These are phyloP conservation scores for Kwoniella shivajii DNA, from an alignment of 1,284 basidiomycete genomes.

Conservation along the genomic window DNA sequence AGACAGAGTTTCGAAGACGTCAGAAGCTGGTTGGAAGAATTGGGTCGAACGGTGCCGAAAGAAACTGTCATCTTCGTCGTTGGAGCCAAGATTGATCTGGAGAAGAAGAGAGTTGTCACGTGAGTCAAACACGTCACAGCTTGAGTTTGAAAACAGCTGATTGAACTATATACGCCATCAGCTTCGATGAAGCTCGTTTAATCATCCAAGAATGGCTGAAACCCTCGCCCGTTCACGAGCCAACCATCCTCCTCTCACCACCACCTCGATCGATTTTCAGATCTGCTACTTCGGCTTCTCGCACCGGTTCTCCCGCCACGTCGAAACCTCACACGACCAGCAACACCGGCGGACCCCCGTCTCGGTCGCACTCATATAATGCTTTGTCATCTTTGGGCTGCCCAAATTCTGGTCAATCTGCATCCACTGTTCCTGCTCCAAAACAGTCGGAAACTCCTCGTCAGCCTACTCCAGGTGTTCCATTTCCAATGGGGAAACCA, in stretches of 20 bases:
- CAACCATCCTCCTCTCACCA: constrained; percentile 23
- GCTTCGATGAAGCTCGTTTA: constrained; percentile 38
- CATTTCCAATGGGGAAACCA: constrained; percentile 6
- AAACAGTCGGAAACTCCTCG: constrained; percentile 1
- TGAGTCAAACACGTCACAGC: constrained; percentile 21
- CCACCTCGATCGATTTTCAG: constrained; percentile 35
- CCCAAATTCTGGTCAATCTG: neutral
- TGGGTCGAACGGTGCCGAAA: constrained; percentile 44
- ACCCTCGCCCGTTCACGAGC: constrained; percentile 24
- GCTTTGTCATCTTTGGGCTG: constrained; percentile 22
- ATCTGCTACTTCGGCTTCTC: constrained; percentile 27
- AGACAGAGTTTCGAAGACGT: constrained; percentile 86
- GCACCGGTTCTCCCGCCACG: constrained; percentile 2
- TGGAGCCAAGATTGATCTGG: constrained; percentile 50
- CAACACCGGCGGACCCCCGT: neutral
- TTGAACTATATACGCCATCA: constrained; percentile 5
- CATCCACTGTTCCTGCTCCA: constrained; percentile 1
- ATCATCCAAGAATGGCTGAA: constrained; percentile 43
- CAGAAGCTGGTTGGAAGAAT: constrained; percentile 84
- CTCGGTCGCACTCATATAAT: constrained; percentile 28
- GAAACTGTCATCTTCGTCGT: constrained; percentile 53
- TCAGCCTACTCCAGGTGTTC: neutral
- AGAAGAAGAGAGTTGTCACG: constrained; percentile 34
- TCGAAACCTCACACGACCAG: neutral
- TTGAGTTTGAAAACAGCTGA: neutral